A percentile compares a stretch with the other conserved stretches of the same genome.
phyloP scores from a whole-genome alignment of 192 early-diverging fungal species.

The Gryganskiella cystojenkinii region DNA sequence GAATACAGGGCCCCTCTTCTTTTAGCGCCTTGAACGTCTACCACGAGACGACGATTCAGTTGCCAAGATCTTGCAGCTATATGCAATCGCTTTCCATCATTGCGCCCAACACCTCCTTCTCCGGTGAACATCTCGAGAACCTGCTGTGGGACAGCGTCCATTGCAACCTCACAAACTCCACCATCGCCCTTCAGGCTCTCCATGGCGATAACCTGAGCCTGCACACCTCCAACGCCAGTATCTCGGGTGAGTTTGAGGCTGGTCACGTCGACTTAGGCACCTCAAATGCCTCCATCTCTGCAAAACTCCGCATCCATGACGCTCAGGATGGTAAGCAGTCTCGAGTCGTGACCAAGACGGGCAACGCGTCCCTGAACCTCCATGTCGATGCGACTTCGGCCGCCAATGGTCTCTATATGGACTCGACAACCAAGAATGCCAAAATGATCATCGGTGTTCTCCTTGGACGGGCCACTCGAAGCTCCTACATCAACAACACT shows the following conservation, averaged over 20 bases:
- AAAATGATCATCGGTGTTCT: constrained; percentile 28
- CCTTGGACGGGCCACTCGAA: constrained; percentile 12
- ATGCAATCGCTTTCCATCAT: constrained; percentile 21
- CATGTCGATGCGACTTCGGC: constrained; percentile 40
- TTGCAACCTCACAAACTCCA: constrained; percentile 20
- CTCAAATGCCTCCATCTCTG: constrained; percentile 41
- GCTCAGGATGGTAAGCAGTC: constrained; percentile 42
- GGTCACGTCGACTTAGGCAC: constrained; percentile 38
- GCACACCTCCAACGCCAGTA: constrained; percentile 29
- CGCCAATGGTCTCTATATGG: constrained; percentile 19
- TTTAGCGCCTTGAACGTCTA: constrained; percentile 36
- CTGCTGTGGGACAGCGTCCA: constrained; percentile 21
- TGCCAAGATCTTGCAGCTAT: constrained; percentile 14
- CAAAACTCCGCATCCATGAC: constrained; percentile 29
- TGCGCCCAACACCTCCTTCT: constrained; percentile 34
- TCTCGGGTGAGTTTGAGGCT: constrained; percentile 27
- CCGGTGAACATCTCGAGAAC: constrained; percentile 9
- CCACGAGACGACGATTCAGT: constrained; percentile 39
- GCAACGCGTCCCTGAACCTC: constrained; percentile 27
- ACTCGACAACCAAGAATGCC: constrained; percentile 35
- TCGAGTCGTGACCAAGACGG: constrained; percentile 26
- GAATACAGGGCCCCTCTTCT: constrained; percentile 30
- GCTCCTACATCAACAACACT: constrained; percentile 12
- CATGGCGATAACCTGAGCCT: constrained; percentile 23
- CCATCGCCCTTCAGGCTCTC: constrained; percentile 34